Conservation (phyloP, 2,329 filamentous ascomycete genomes). For the Ambrosiella xylebori region DNA sequence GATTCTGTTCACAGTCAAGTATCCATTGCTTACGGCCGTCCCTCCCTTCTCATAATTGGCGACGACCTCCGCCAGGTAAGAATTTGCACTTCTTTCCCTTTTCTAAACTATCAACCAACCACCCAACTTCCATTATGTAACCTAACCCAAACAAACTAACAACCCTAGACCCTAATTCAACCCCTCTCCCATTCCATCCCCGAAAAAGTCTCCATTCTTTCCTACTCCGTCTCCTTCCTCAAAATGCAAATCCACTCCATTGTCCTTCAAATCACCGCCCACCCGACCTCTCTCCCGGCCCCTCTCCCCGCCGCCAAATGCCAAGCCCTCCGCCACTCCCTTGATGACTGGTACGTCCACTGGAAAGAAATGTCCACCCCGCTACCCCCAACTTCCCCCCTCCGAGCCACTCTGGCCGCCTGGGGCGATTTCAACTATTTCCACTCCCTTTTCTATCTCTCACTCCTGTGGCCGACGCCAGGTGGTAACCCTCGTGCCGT, state of each 20-base stretch:
- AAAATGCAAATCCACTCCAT: conserved; percentile 13
- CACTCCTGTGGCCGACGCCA: background rate
- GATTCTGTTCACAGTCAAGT: conserved; percentile 7
- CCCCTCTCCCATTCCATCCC: background rate
- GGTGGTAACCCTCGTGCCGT: background rate
- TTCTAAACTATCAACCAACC: background rate
- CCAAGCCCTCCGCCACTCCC: background rate
- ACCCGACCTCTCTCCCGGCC: background rate
- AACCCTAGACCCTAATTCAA: background rate
- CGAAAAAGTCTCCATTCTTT: conserved; percentile 13
- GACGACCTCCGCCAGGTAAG: conserved; percentile 13
- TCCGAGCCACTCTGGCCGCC: background rate
- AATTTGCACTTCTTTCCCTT: background rate
- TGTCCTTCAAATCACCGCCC: conserved; percentile 1
- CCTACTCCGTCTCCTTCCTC: conserved; percentile 11
- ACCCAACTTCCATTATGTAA: background rate
- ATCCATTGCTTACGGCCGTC: conserved; percentile 13
- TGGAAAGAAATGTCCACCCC: background rate
- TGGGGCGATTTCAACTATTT: conserved; percentile 2
- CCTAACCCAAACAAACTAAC: background rate
- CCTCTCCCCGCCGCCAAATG: background rate
- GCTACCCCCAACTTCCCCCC: background rate
- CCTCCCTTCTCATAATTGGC: conserved; percentile 12
- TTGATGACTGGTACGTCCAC: conserved; percentile 4
- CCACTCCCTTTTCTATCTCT: background rate